phyloP scores from a whole-genome alignment of 2,329 filamentous ascomycete species.

The Colletotrichum noveboracense region DNA sequence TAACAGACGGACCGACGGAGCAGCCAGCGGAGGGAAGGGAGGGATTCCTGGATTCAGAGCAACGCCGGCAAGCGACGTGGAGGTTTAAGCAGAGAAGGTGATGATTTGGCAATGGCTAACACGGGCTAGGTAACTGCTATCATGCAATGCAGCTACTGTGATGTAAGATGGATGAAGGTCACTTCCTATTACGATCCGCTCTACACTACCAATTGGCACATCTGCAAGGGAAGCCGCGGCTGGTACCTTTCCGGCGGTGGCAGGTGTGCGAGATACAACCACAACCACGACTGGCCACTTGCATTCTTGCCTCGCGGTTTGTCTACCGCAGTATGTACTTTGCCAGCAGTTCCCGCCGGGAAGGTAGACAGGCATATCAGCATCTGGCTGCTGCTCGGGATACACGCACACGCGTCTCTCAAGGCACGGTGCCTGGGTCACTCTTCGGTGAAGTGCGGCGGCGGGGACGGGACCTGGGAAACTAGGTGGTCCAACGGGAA shows the following conservation, averaged over 20 bases:
- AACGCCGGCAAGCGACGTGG: not conserved
- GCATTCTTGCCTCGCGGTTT: not conserved
- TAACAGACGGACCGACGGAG: constrained; percentile 1
- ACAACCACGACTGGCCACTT: not conserved
- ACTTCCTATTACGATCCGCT: constrained; percentile 3
- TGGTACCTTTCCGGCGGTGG: not conserved
- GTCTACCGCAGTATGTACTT: not conserved
- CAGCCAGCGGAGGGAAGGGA: not conserved
- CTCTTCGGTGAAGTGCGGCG: not conserved
- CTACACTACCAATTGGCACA: not conserved
- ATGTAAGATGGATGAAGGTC: not conserved
- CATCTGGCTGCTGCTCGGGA: not conserved
- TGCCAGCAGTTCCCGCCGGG: not conserved
- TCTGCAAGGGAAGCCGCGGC: not conserved
- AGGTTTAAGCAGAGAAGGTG: not conserved
- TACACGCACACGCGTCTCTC: constrained; percentile 1
- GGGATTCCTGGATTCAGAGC: not conserved
- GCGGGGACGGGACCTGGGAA: not conserved
- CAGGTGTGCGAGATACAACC: not conserved
- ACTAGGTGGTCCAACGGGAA: not conserved
- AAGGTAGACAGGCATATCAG: not conserved
- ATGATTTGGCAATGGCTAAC: not conserved
- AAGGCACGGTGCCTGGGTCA: not conserved
- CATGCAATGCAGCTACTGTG: not conserved
- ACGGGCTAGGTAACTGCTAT: not conserved